phyloP scores from a whole-genome alignment of 1,284 basidiomycete species.

The Rhodotorula sp. region DNA sequence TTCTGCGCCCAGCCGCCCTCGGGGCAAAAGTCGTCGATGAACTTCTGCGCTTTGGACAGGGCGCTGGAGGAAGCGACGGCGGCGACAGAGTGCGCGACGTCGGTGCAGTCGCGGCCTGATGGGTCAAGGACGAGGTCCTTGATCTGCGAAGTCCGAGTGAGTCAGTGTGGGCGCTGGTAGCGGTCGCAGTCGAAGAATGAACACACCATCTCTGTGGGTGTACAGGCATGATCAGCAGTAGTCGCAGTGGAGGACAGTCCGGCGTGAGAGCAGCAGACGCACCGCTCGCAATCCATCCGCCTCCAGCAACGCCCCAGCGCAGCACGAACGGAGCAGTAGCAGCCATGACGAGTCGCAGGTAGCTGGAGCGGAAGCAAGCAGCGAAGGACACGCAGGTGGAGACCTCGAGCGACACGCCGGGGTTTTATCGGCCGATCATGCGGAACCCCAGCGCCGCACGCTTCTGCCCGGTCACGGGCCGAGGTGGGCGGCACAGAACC shows the following conservation, averaged over 20 bases:
- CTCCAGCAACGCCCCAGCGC: neutral
- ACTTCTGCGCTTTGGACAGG: neutral
- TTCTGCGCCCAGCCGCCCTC: neutral
- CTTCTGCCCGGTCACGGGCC: too few relatives aligned
- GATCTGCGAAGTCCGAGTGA: neutral
- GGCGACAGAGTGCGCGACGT: neutral
- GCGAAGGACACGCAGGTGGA: too few relatives aligned
- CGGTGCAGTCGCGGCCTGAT: neutral
- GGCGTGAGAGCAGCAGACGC: neutral
- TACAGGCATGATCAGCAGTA: neutral
- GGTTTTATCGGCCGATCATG: too few relatives aligned
- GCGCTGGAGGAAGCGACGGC: neutral
- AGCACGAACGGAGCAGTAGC: neutral
- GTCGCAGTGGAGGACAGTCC: too few relatives aligned
- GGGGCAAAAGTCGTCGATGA: neutral
- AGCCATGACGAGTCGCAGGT: neutral
- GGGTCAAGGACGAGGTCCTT: conserved; percentile 4
- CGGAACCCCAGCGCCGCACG: too few relatives aligned
- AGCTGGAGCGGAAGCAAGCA: too few relatives aligned
- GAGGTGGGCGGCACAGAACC: too few relatives aligned
- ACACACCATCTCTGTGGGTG: neutral
- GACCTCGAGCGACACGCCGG: too few relatives aligned
- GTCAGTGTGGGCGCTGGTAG: too few relatives aligned
- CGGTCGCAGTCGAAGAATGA: neutral
- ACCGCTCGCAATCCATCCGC: neutral